phyloP scores from a whole-genome alignment of 306 rosid genomes.

The Glycyrrhiza uralensis region DNA sequence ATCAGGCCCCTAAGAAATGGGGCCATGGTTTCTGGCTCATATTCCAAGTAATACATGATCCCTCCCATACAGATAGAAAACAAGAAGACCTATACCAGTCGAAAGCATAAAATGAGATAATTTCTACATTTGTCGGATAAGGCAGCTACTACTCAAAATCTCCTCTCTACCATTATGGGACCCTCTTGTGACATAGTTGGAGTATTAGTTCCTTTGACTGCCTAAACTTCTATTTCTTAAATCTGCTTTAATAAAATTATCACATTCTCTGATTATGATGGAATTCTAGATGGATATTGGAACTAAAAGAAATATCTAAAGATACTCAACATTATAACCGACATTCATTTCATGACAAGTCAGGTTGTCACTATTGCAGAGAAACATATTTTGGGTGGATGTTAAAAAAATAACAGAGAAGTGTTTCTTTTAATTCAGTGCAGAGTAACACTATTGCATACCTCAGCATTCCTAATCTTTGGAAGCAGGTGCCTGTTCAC shows the following conservation, averaged over 20 bases:
- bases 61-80: slow-evolving; percentile 94
- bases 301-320: slow-evolving; percentile 9
- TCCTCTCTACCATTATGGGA: neutral
- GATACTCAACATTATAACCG: neutral
- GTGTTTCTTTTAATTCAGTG: neutral
- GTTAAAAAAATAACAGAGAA: slow-evolving; percentile 6
- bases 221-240: neutral
- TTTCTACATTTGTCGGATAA: neutral
- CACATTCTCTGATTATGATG: neutral
- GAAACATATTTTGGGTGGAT: neutral
- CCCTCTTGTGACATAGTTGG: neutral
- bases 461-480: slow-evolving; percentile 84
- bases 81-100: slow-evolving; percentile 61
- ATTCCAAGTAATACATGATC: slow-evolving; percentile 89
- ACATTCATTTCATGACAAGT: neutral
- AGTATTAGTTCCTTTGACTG: slow-evolving; percentile 2
- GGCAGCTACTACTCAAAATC: slow-evolving; percentile 9
- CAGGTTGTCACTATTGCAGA: neutral
- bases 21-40: slow-evolving; percentile 96
- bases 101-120: slow-evolving; percentile 21
- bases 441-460: slow-evolving; percentile 23
- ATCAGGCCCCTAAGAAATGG: slow-evolving; percentile 86
- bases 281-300: neutral
- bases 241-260: neutral
- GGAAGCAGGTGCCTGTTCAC: slow-evolving; percentile 93